Percentiles rank a stretch among this genome's conserved stretches.
These are phyloP conservation scores for Yamadazyma siamensis DNA, from an alignment of 1,139 yeast species.

Conservation along the genomic window DNA sequence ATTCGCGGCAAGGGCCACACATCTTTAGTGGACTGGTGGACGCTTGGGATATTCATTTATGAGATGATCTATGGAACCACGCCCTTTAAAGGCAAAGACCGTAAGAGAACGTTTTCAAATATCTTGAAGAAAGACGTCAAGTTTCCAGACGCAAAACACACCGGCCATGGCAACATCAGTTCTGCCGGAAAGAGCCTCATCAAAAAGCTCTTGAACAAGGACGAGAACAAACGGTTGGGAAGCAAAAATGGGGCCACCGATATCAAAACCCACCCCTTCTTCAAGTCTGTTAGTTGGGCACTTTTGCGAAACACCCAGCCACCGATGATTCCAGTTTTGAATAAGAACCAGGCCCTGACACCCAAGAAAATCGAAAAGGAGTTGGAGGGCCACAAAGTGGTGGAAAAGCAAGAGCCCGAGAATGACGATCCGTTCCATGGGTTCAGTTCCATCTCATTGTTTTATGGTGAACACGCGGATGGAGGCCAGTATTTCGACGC, in stretches of 20 bases:
- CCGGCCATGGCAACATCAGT: constrained; percentile 37
- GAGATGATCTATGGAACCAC: constrained; percentile 96
- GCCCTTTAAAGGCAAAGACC: constrained; percentile 87
- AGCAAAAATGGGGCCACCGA: constrained; percentile 94
- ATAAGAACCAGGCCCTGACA: constrained; percentile 32
- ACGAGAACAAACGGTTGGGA: constrained; percentile 84
- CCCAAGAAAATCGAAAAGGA: constrained; percentile 35
- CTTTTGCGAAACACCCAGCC: constrained; percentile 86
- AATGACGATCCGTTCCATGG: constrained; percentile 76
- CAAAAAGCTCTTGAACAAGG: constrained; percentile 78
- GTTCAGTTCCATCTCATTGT: constrained; percentile 86
- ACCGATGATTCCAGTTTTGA: constrained; percentile 88
- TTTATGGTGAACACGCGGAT: constrained; percentile 54
- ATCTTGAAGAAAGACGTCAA: constrained; percentile 79
- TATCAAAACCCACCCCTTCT: constrained; percentile 83
- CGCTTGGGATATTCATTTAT: constrained; percentile 83
- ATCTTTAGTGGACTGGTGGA: constrained; percentile 99
- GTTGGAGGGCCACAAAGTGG: constrained; percentile 22
- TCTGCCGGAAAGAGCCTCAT: constrained; percentile 76
- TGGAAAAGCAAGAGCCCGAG: constrained; percentile 17
- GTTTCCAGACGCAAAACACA: constrained; percentile 46
- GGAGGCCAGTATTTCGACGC: constrained; percentile 24
- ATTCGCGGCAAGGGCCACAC: constrained; percentile 97
- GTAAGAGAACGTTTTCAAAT: constrained; percentile 87
- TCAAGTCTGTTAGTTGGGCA: constrained; percentile 94